These are phyloP conservation scores for Halenospora varia DNA, from an alignment of 495 filamentous ascomycete species.

Conservation along the genomic window DNA sequence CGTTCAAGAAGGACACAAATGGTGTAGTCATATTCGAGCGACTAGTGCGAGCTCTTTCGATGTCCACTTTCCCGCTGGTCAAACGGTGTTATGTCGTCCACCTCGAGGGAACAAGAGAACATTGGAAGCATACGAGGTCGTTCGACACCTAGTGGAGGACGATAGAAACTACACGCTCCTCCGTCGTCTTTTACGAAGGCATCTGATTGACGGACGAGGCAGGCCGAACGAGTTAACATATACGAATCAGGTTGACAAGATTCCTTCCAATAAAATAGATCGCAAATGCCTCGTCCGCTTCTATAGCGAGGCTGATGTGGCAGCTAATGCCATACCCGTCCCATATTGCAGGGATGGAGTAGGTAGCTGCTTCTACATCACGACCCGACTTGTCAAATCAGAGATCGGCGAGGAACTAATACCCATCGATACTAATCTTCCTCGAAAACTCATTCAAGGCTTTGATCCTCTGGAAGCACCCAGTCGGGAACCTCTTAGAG, in stretches of 20 bases:
- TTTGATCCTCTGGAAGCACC: conserved; percentile 37
- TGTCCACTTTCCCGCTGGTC: conserved; percentile 39
- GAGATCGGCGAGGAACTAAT: neutral
- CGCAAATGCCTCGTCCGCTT: conserved; percentile 57
- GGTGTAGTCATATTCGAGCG: conserved; percentile 27
- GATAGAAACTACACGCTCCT: conserved; percentile 33
- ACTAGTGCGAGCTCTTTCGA: neutral
- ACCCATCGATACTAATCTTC: conserved; percentile 15
- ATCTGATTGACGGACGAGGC: conserved; percentile 34
- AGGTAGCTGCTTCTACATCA: conserved; percentile 62
- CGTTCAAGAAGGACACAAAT: conserved; percentile 42
- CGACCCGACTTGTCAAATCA: conserved; percentile 27
- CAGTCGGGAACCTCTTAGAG: conserved; percentile 34
- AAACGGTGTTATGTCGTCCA: conserved; percentile 48
- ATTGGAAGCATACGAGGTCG: conserved; percentile 54
- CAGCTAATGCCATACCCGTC: conserved; percentile 40
- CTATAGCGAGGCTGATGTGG: conserved; percentile 34
- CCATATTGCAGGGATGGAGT: conserved; percentile 62
- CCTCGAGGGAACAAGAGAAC: conserved; percentile 7
- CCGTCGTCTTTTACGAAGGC: conserved; percentile 41
- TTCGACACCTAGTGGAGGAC: conserved; percentile 35
- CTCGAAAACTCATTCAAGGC: conserved; percentile 45
- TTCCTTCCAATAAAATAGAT: conserved; percentile 37
- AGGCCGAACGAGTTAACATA: conserved; percentile 66
- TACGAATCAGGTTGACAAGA: conserved; percentile 38